Evolutionary conservation across 768 basidiomycete species (phyloP).

Genomic region (Tylopilus plumbeoviolaceoides): DNA sequence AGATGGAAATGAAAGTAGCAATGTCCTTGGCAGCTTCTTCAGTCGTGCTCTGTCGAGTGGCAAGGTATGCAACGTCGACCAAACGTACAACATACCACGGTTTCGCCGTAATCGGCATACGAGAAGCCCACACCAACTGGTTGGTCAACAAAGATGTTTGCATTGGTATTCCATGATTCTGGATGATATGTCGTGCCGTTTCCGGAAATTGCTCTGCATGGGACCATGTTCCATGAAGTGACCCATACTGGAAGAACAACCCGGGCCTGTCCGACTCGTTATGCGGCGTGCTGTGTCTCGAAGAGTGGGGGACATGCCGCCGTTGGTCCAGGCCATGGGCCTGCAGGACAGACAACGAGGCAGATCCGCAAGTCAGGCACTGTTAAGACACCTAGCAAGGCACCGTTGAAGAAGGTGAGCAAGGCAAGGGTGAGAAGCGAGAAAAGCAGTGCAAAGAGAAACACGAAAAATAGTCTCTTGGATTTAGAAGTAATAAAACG

Average conservation of each 20-base stretch:
- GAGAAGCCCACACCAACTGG: constrained; percentile 45
- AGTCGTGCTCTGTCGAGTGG: constrained; percentile 46
- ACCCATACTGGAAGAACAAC: constrained; percentile 56
- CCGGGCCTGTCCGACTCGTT: constrained; percentile 34
- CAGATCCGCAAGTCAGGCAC: constrained; percentile 41
- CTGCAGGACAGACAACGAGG: constrained; percentile 41
- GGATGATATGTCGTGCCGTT: constrained; percentile 52
- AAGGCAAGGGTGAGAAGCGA: constrained; percentile 52
- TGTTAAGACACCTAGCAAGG: constrained; percentile 19
- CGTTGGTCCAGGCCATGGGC: constrained; percentile 46
- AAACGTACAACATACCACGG: constrained; percentile 29
- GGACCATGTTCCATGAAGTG: constrained; percentile 74
- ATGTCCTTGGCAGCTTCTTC: constrained; percentile 69
- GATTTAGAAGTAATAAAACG: too few relatives aligned
- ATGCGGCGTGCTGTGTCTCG: neutral
- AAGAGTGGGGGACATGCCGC: constrained; percentile 41
- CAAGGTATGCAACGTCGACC: neutral
- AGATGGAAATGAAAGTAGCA: constrained; percentile 65
- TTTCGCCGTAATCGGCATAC: constrained; percentile 41
- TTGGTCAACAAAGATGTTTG: constrained; percentile 46
- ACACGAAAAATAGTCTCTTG: constrained; percentile 50
- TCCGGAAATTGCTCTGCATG: constrained; percentile 56
- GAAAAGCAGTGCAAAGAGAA: constrained; percentile 50
- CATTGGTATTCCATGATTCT: constrained; percentile 65
- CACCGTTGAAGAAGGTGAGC: constrained; percentile 26